These are phyloP conservation scores for Trichophyton rubrum DNA, from an alignment of 2,329 filamentous ascomycete species.

Conservation along the genomic window DNA sequence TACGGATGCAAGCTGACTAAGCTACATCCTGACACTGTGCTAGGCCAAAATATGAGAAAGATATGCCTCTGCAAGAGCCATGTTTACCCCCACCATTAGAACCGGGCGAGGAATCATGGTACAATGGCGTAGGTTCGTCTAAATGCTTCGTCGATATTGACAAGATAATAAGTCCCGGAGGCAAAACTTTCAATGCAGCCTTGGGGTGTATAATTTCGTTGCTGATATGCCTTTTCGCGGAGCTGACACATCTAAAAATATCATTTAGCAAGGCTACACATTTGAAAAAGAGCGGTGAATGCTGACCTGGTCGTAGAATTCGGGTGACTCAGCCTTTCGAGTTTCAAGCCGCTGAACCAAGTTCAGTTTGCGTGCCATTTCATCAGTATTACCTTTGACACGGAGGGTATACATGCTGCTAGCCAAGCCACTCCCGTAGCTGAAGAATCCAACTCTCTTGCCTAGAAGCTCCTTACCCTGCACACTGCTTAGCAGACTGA, in stretches of 20 bases:
- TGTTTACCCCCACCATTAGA: neutral
- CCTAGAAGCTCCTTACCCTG: constrained; percentile 51
- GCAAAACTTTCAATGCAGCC: constrained; percentile 53
- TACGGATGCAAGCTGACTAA: no score
- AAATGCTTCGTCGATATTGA: constrained; percentile 75
- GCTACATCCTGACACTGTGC: no score
- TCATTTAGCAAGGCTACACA: neutral
- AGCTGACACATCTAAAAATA: constrained; percentile 56
- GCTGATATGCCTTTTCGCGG: constrained; percentile 69
- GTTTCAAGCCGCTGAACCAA: constrained; percentile 55
- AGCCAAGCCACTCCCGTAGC: constrained; percentile 65
- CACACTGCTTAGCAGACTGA: constrained; percentile 50
- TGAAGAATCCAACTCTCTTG: constrained; percentile 65
- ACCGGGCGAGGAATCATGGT: neutral
- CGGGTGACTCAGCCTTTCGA: constrained; percentile 54
- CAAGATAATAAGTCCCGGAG: constrained; percentile 63
- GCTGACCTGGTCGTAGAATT: constrained; percentile 60
- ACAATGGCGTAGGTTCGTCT: constrained; percentile 65
- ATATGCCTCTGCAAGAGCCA: no score
- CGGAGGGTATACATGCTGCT: constrained; percentile 57
- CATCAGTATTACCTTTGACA: constrained; percentile 55
- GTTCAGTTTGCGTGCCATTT: constrained; percentile 55
- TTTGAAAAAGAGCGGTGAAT: neutral
- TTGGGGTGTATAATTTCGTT: constrained; percentile 63
- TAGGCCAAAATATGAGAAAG: no score